Base-by-base conservation (phyloP, 805 yeast genomes). In the Zygotorulaspora danielsina region DNA sequence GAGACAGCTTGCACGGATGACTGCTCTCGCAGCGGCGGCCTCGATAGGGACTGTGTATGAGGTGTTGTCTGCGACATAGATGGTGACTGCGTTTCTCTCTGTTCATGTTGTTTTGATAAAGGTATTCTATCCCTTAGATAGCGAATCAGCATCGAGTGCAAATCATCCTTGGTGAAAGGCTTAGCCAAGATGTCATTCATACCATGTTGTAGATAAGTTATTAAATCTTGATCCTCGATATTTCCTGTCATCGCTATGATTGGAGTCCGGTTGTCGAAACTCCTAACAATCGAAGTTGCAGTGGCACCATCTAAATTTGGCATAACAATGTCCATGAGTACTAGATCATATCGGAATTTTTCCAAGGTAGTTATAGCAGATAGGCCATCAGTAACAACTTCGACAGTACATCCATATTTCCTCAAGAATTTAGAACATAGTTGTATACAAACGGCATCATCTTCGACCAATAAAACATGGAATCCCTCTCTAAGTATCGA, bases 181-280 rank as follows among this genome's bases (percentile, higher is more conserved):
- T 93, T 87, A 4, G 95, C 95, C 47, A 93, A 68, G 25, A 93
- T 86, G 61, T 87, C 96, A 42, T 85, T 81, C 86, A 88, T 88
- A 4, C 96, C 97, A 54, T 87, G 86, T 51, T 81, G 82, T 44
- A 85, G 66, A 59, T 84, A 87, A 1, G 80, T 82, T 33, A 84
- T 83, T 42, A 87, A 69, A 61, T 87, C 95, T 49, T 81, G 78
- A 48, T 82, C 85, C 50, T 84, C 82, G 41, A 86, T 84, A 57
- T 86, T 87, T 28, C 95, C 94, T 2, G 96, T 86, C 95, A 86
- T 86, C 20, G 95, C 94, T 49, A 93, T 82, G 46, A 93, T 85
- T 9, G 97, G 97, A 0, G 96, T 86, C 38, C 74, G 75, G 15
- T 78, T 76, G 60, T 88, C 95, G 57, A 86, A 85, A 13, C 82